Conservation (phyloP, 257 asterid genomes). For the Schizonepeta tenuifolia region DNA sequence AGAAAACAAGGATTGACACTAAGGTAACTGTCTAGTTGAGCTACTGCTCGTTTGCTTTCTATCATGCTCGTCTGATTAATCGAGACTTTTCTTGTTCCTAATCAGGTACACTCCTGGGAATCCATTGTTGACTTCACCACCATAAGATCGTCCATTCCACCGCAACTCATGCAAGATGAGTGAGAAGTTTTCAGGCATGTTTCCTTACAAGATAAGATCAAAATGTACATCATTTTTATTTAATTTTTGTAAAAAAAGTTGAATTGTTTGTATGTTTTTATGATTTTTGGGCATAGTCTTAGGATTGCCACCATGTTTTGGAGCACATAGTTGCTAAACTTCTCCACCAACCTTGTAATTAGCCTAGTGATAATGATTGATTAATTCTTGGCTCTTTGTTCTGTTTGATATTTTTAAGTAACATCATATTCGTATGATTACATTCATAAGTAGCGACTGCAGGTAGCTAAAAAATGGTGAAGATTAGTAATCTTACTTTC, state of each 20-base stretch:
- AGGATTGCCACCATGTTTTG: not conserved
- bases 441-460: not conserved
- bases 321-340: not conserved
- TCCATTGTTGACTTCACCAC: constrained; percentile 61
- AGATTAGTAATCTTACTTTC: too few relatives aligned
- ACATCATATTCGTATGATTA: not conserved
- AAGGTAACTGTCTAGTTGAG: constrained; percentile 45
- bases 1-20: constrained; percentile 60
- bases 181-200: constrained; percentile 5
- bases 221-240: constrained; percentile 21
- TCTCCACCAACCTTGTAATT: not conserved
- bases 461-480: not conserved
- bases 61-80: not conserved
- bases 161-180: constrained; percentile 9
- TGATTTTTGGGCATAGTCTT: not conserved
- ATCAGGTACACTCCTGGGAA: constrained; percentile 79
- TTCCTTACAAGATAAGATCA: not conserved
- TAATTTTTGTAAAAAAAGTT: constrained; percentile 25
- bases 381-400: too few relatives aligned
- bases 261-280: not conserved
- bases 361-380: not conserved
- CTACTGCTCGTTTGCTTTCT: not conserved
- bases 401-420: not conserved
- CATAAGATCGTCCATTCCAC: constrained; percentile 15
- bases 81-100: constrained; percentile 14